Evolutionary conservation across 2,329 filamentous ascomycete species (phyloP).

Genomic region (Sporothrix brasiliensis): DNA sequence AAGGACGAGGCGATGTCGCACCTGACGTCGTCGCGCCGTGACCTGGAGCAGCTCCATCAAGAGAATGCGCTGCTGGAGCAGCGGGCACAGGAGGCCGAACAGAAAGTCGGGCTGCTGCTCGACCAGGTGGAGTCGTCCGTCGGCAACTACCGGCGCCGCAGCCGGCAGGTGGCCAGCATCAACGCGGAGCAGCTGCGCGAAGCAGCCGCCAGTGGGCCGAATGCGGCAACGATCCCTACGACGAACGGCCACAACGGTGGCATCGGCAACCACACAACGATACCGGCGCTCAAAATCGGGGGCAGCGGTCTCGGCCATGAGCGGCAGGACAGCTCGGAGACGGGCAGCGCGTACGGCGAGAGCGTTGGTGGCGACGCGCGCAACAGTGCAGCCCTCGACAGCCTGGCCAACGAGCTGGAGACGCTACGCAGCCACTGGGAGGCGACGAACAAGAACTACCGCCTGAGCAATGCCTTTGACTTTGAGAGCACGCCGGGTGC

Average conservation of each 20-base stretch:
- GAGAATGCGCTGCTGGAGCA: constrained; percentile 82
- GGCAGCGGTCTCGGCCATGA: constrained; percentile 44
- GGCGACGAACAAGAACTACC: constrained; percentile 91
- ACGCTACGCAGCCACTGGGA: constrained; percentile 91
- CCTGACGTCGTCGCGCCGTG: constrained; percentile 62
- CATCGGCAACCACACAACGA: constrained; percentile 33
- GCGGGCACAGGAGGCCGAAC: constrained; percentile 85
- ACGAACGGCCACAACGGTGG: constrained; percentile 43
- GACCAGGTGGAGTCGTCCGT: constrained; percentile 94
- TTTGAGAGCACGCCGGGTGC: constrained; percentile 59
- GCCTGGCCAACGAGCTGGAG: constrained; percentile 88
- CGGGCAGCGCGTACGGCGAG: constrained; percentile 64
- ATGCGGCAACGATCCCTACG: neutral
- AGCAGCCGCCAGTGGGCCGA: constrained; percentile 36
- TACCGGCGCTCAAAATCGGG: constrained; percentile 31
- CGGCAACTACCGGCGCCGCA: constrained; percentile 86
- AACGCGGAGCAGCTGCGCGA: constrained; percentile 53
- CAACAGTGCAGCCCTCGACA: constrained; percentile 76
- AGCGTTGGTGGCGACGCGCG: constrained; percentile 57
- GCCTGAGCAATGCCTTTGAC: constrained; percentile 85
- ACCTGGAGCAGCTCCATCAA: constrained; percentile 78
- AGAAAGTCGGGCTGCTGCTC: constrained; percentile 87
- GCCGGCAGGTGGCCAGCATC: constrained; percentile 59
- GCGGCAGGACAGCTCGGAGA: constrained; percentile 61
- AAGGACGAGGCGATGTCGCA: constrained; percentile 59